Evolutionary conservation across 2,329 filamentous ascomycete species (phyloP), one percentile per base, ranked within the genome.

Genomic region (Phaeosphaeria sp.): DNA sequence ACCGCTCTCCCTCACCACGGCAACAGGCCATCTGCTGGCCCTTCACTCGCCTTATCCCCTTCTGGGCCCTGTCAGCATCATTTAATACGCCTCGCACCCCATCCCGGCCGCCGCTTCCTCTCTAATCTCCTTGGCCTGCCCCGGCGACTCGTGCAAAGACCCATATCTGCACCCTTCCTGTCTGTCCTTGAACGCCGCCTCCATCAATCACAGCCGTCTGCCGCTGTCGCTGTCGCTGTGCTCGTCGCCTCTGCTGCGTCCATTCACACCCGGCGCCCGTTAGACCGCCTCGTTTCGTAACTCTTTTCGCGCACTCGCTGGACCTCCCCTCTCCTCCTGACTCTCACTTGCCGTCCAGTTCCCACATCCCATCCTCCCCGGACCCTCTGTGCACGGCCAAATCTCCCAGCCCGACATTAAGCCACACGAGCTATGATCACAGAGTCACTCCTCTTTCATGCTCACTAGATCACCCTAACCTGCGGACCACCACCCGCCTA

Each of bases 401-500:
- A 70, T 72, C 66, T 72, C 68, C 66, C 65, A 68, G 66, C 62
- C 71, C 71, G 69, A 73, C 70, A 66, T 69, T 71, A 72, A 73
- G 66, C 73, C 71, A 73, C 67, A 49, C 58, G 55, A 70, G 74
- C 73, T 76, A 76, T 76, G 73, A 63, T 75, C 74, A 76, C 67
- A 59, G 59, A 71, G 59, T 74, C 73, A 72, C 71, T 72, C 74
- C 73, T 74, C 69, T 73, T 72, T 69, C 63, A 69, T 69, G 65
- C 69, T 68, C 68, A 73, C 74, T 77, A 77, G 73, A 77, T 73
- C 67, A 67, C 68, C 70, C 72, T 70, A 71, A 68, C 60, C 66
- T 67, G 69, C 75, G 74, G 72, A 72, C 76, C 67, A 71, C 69
- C 70, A 75, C 72, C 75, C 75, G 74, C 68, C 71, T 76, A 78